Evolutionary conservation across 2,329 filamentous ascomycete species (phyloP).

Genomic region (Ophiostoma sp.): DNA sequence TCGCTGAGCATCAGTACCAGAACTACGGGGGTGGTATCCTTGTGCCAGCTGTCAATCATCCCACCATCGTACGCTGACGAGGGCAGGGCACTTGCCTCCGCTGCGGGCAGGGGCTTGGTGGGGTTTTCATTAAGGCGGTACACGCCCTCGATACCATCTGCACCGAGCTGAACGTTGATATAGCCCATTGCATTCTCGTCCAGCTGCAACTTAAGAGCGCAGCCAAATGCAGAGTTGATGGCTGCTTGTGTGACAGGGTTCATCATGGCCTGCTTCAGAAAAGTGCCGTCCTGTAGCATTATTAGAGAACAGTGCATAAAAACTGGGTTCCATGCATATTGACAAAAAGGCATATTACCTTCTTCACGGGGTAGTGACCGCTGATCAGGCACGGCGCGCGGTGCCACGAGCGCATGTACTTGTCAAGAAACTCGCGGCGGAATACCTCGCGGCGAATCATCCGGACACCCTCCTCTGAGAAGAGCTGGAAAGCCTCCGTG

Average conservation of each 20-base stretch:
- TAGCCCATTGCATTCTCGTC: constrained; percentile 27
- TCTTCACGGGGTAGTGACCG: constrained; percentile 20
- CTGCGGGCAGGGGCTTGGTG: constrained; percentile 1
- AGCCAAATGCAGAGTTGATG: constrained; percentile 13
- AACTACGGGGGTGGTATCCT: constrained; percentile 24
- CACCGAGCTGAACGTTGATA: constrained; percentile 26
- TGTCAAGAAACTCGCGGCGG: constrained; percentile 25
- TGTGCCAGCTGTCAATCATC: constrained; percentile 25
- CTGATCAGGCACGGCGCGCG: constrained; percentile 26
- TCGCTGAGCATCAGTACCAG: constrained; percentile 26
- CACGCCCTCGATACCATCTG: constrained; percentile 24
- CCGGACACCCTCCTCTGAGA: constrained; percentile 25
- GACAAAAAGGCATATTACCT: neutral
- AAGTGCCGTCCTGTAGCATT: neutral
- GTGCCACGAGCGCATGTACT: constrained; percentile 26
- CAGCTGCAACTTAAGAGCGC: constrained; percentile 1
- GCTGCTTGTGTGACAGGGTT: constrained; percentile 12
- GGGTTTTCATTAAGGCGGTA: constrained; percentile 23
- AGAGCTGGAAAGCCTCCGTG: constrained; percentile 25
- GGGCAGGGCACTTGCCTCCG: neutral
- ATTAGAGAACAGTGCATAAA: neutral
- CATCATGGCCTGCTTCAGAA: constrained; percentile 16
- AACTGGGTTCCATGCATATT: neutral
- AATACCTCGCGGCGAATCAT: constrained; percentile 27
- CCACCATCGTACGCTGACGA: constrained; percentile 5